phyloP scores from a whole-genome alignment of 164 flowering plant species.

The Nelumbo lutea region DNA sequence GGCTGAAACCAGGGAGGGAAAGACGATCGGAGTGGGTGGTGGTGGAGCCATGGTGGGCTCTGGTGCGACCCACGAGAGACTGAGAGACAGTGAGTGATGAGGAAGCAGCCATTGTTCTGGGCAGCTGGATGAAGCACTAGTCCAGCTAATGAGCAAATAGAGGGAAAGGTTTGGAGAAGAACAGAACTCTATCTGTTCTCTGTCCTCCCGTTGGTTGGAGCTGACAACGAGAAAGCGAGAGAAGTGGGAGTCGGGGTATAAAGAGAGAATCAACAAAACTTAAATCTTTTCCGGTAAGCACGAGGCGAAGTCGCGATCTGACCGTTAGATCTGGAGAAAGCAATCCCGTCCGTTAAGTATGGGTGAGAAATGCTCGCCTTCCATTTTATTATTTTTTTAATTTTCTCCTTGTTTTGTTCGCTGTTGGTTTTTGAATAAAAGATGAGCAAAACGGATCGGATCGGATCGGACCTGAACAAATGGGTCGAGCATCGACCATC shows the following conservation, averaged over 20 bases:
- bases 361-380: slow-evolving; percentile 35
- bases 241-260: background rate
- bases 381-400: slow-evolving; percentile 13
- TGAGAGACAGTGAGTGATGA: slow-evolving; percentile 37
- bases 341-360: slow-evolving; percentile 29
- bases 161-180: background rate
- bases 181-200: background rate
- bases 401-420: background rate
- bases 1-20: slow-evolving; percentile 18
- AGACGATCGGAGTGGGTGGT: slow-evolving; percentile 12
- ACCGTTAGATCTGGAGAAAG: slow-evolving; percentile 5
- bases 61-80: slow-evolving; percentile 24
- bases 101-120: slow-evolving; percentile 35
- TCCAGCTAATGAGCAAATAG: slow-evolving; percentile 1
- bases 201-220: background rate
- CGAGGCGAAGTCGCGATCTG: background rate
- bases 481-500: no score
- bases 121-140: background rate
- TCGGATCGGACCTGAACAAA: background rate
- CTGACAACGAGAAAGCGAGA: background rate
- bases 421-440: background rate
- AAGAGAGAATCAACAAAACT: background rate
- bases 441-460: background rate
- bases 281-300: slow-evolving; percentile 5
- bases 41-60: slow-evolving; percentile 31